These are phyloP conservation scores for Bjerkandera adusta DNA, from an alignment of 1,284 basidiomycete genomes.

Conservation along the genomic window DNA sequence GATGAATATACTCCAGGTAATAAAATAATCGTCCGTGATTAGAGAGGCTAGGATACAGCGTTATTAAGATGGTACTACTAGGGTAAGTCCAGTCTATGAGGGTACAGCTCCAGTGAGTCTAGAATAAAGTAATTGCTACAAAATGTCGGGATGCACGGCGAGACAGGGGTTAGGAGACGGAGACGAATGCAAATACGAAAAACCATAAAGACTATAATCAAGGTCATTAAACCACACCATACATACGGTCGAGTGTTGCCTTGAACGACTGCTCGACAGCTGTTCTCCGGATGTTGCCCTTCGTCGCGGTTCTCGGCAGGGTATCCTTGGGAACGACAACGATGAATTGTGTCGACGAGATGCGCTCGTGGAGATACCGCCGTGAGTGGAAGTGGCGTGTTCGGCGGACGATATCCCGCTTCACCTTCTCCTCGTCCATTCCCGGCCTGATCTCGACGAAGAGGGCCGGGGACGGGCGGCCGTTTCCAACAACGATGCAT, in stretches of 20 bases:
- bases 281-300: constrained; percentile 65
- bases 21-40: background rate
- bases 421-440: constrained; percentile 49
- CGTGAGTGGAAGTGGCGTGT: constrained; percentile 61
- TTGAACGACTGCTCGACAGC: constrained; percentile 60
- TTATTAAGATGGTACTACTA: background rate
- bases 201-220: background rate
- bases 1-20: background rate
- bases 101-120: background rate
- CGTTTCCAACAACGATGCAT: constrained; percentile 65
- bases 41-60: background rate
- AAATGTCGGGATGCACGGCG: background rate
- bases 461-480: constrained; percentile 63
- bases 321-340: constrained; percentile 52
- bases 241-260: constrained; percentile 50
- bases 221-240: constrained; percentile 24
- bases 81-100: background rate
- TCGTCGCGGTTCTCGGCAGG: constrained; percentile 63
- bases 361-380: constrained; percentile 67
- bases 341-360: constrained; percentile 51
- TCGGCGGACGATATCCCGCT: constrained; percentile 62
- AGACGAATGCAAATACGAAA: constrained; percentile 1
- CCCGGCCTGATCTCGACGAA: constrained; percentile 59
- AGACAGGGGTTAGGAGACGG: constrained; percentile 1
- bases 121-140: constrained; percentile 1